These are phyloP conservation scores for Rauvolfia tetraphylla DNA, from an alignment of 257 asterid genomes.

Conservation along the genomic window DNA sequence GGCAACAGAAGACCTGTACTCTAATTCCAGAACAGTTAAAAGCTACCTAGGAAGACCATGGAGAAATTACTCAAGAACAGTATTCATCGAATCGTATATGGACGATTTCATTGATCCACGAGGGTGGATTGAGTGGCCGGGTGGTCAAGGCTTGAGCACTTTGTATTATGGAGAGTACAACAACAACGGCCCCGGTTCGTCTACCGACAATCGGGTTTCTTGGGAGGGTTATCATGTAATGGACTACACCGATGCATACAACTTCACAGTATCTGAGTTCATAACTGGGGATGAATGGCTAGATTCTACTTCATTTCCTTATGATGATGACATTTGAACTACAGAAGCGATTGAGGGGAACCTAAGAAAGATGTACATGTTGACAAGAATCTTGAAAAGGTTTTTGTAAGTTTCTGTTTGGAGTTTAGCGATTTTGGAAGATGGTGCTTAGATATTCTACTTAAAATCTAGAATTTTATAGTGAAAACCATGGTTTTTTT, in stretches of 20 bases:
- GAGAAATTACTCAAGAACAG: conserved; percentile 65
- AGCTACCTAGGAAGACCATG: conserved; percentile 86
- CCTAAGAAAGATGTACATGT: not conserved
- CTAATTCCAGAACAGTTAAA: conserved; percentile 33
- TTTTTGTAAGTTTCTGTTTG: not conserved
- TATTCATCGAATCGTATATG: conserved; percentile 56
- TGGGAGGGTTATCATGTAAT: conserved; percentile 69
- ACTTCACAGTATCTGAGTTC: conserved; percentile 59
- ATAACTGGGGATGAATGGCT: conserved; percentile 79
- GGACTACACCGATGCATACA: conserved; percentile 60
- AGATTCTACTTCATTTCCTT: conserved; percentile 79
- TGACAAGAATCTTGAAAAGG: not conserved
- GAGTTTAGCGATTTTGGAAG: not conserved
- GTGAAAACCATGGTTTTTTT: not conserved
- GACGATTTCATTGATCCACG: conserved; percentile 43
- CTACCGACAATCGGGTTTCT: conserved; percentile 44
- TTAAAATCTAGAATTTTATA: not conserved
- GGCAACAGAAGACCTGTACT: conserved; percentile 48
- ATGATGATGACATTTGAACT: conserved; percentile 58
- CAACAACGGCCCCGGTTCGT: conserved; percentile 68
- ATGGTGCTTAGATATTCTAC: not conserved
- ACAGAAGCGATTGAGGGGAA: too few species aligned
- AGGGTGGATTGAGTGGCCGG: conserved; percentile 76
- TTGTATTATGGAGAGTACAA: conserved; percentile 79
- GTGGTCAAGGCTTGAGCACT: conserved; percentile 50